Base-by-base conservation (phyloP, 441 rosid genomes). In the Populus trichocarpa region DNA sequence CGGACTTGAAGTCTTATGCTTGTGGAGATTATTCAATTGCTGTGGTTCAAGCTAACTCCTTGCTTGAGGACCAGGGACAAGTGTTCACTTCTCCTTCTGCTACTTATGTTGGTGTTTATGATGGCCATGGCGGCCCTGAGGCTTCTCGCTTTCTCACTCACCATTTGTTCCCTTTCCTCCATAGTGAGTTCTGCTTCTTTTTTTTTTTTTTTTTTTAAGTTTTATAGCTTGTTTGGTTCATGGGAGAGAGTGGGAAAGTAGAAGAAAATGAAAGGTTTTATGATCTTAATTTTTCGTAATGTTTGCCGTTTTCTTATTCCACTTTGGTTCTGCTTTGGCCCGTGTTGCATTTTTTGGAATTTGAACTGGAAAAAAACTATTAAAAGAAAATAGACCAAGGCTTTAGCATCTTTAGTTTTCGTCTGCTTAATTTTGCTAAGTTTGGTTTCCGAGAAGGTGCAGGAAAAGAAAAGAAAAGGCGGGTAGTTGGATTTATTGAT, bases 91-190 rank as follows among this genome's bases (percentile, higher is more conserved):
- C 90, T 42, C 89, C 93, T 70, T 86, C 90, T 33, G 87, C 89
- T 26, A 91, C 92, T 8, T 91, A 81, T 72, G 78, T 91, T 71
- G 95, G 93, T 50, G 88, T 91, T 74, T 91, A 91, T 78, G 93
- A 91, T 71, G 93, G 91, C 69, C 93, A 91, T 67, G 95, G 93
- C 11, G 93, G 93, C 4, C 90, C 91, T 18, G 90, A 91, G 71
- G 84, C 93, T 81, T 85, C 95, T 53, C 90, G 90, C 28, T 91
- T 88, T 84, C 78, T 89, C 77, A 72, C 83, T 64, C 72, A 75
- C 59, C 86, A 83, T 71, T 83, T 89, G 46, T 91, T 89, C 67
- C 77, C 87, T 73, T 85, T 81, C 82, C 83, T 91, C 30, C 84
- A 83, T 5, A 81, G 95, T 89, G 69, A 86, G 88, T 73, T 6